phyloP scores from a whole-genome alignment of 1,139 yeast species.

The Taiozyma sp. region DNA sequence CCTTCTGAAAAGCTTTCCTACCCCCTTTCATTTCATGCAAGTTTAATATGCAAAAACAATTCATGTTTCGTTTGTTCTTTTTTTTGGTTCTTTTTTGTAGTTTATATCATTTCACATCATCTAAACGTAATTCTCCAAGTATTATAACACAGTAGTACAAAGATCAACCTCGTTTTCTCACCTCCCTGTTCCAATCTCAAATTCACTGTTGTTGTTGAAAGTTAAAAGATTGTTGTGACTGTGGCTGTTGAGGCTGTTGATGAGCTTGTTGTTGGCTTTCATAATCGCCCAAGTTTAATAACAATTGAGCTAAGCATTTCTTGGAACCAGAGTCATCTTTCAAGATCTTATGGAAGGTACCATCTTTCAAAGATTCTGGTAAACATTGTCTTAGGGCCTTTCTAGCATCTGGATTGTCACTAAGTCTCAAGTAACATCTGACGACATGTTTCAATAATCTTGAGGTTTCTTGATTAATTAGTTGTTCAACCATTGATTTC shows the following conservation, averaged over 20 bases:
- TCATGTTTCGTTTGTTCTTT: neutral
- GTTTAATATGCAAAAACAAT: neutral
- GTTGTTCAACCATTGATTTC: slow-evolving; percentile 83
- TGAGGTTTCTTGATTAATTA: slow-evolving; percentile 65
- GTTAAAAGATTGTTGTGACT: slow-evolving; percentile 4
- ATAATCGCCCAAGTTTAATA: slow-evolving; percentile 51
- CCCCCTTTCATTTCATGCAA: neutral
- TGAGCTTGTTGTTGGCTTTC: slow-evolving; percentile 18
- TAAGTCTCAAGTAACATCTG: slow-evolving; percentile 83
- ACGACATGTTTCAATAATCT: slow-evolving; percentile 90
- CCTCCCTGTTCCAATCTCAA: neutral
- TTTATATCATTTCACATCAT: neutral
- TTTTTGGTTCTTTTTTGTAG: neutral
- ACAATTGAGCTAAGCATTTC: slow-evolving; percentile 77
- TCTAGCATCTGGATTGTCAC: slow-evolving; percentile 88
- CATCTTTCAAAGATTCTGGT: slow-evolving; percentile 86
- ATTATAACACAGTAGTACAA: neutral
- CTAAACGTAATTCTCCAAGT: neutral
- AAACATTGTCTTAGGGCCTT: slow-evolving; percentile 78
- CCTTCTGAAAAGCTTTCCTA: neutral
- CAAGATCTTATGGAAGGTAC: slow-evolving; percentile 75
- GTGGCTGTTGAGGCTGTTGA: slow-evolving; percentile 7
- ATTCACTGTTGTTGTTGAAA: neutral
- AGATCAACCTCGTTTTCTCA: neutral
- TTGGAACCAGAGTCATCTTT: slow-evolving; percentile 88